Conservation (phyloP, 2,329 filamentous ascomycete genomes). For the Didymella arachidicola region DNA sequence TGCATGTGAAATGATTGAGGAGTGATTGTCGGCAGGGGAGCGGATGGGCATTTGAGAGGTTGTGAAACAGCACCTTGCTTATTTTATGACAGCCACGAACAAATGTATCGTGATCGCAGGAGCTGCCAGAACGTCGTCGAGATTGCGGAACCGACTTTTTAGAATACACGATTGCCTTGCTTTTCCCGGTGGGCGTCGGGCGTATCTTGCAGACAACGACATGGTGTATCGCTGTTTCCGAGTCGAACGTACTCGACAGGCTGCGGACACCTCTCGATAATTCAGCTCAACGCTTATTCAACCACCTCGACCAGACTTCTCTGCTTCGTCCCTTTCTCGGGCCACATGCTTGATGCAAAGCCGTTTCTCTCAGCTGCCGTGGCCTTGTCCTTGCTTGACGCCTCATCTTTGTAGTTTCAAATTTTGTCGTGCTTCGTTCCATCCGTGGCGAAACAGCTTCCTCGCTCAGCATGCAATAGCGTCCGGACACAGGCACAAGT, state of each 20-base stretch:
- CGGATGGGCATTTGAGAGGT: slow-evolving; percentile 4
- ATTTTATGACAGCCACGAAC: neutral
- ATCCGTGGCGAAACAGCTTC: neutral
- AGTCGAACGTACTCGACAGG: neutral
- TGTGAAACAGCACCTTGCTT: slow-evolving; percentile 9
- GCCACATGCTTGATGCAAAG: neutral
- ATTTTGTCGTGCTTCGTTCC: neutral
- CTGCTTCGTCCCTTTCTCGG: neutral
- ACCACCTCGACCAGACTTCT: neutral
- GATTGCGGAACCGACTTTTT: neutral
- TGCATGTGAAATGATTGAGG: neutral
- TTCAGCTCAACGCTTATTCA: neutral
- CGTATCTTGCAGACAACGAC: slow-evolving; percentile 1
- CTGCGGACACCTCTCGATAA: slow-evolving; percentile 4
- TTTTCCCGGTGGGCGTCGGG: neutral
- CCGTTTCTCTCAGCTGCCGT: neutral
- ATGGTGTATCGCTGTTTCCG: neutral
- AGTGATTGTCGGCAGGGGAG: slow-evolving; percentile 6
- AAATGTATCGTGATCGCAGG: neutral
- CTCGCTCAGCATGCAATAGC: neutral
- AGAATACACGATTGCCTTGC: neutral
- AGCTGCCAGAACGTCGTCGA: neutral
- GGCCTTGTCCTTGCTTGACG: neutral
- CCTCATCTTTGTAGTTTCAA: neutral
- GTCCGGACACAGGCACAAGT: neutral